phyloP scores from a whole-genome alignment of 352 stramenopile species.

The Globisporangium nagaii region DNA sequence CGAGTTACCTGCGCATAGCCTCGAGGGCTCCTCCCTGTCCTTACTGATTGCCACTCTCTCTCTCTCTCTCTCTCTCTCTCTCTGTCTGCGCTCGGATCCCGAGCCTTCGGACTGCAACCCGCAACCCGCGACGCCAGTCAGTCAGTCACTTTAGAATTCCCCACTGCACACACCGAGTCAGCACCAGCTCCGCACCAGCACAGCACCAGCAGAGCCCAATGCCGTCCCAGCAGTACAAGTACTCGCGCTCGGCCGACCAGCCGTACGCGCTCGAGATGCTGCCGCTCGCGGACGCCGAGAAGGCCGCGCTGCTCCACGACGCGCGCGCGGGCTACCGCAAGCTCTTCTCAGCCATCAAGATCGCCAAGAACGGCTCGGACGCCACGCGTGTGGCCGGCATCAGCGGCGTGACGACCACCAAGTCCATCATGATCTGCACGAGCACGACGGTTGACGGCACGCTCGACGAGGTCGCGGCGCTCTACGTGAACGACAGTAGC shows the following conservation, averaged over 20 bases:
- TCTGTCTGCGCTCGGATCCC: background rate
- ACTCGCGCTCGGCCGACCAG: constrained; percentile 40
- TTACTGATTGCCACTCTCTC: background rate
- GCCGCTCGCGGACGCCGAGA: constrained; percentile 25
- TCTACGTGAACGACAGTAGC: constrained; percentile 41
- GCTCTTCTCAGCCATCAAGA: constrained; percentile 36
- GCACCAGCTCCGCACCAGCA: background rate
- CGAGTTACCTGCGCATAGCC: background rate
- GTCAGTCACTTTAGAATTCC: background rate
- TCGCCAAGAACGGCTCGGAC: constrained; percentile 22
- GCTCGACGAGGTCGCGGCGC: constrained; percentile 53
- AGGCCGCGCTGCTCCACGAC: constrained; percentile 21
- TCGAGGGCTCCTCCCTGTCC: background rate
- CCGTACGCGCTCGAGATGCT: constrained; percentile 46
- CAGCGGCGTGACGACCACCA: constrained; percentile 20
- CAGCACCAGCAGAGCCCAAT: background rate
- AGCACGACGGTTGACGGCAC: constrained; percentile 42
- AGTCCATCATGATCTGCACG: constrained; percentile 60
- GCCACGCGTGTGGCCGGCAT: constrained; percentile 22
- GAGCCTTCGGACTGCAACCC: too few relatives aligned
- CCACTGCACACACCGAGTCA: too few relatives aligned
- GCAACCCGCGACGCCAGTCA: too few relatives aligned
- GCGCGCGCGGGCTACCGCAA: constrained; percentile 24
- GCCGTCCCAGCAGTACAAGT: constrained; percentile 25
- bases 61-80: background rate